These are phyloP conservation scores for Mycena pura DNA, from an alignment of 768 basidiomycete genomes.

Conservation along the genomic window DNA sequence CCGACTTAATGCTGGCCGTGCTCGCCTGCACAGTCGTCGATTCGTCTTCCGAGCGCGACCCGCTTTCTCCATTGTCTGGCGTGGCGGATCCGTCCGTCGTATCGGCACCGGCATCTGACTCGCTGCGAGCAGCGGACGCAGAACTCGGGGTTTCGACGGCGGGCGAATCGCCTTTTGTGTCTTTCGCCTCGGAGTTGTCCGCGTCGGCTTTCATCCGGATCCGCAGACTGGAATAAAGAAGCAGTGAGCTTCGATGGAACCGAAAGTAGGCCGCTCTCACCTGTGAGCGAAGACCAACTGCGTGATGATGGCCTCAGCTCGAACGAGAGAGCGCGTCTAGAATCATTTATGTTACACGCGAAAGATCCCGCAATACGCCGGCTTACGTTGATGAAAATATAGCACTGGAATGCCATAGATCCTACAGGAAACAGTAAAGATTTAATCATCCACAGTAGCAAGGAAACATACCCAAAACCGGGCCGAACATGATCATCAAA, in stretches of 20 bases:
- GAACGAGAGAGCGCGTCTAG: conserved; percentile 55
- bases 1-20: conserved; percentile 35
- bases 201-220: conserved; percentile 68
- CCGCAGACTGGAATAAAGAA: conserved; percentile 46
- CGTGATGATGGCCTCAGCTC: conserved; percentile 53
- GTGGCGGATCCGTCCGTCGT: not conserved
- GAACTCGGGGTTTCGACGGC: not conserved
- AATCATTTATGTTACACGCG: not conserved
- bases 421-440: not conserved
- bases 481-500: conserved; percentile 53
- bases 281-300: conserved; percentile 53
- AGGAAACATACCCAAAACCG: conserved; percentile 37
- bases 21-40: conserved; percentile 12
- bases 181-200: not conserved
- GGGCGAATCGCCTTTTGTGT: not conserved
- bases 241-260: conserved; percentile 9
- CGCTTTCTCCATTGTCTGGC: not conserved
- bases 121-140: not conserved
- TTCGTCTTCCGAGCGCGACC: not conserved
- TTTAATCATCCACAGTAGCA: not conserved
- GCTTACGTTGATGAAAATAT: conserved; percentile 48
- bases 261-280: not conserved
- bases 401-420: conserved; percentile 59
- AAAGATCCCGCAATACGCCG: conserved; percentile 42
- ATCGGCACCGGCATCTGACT: not conserved